Percentiles rank a stretch among this genome's conserved stretches.
phyloP scores from a whole-genome alignment of 768 basidiomycete species.

The Ramaria sp. region DNA sequence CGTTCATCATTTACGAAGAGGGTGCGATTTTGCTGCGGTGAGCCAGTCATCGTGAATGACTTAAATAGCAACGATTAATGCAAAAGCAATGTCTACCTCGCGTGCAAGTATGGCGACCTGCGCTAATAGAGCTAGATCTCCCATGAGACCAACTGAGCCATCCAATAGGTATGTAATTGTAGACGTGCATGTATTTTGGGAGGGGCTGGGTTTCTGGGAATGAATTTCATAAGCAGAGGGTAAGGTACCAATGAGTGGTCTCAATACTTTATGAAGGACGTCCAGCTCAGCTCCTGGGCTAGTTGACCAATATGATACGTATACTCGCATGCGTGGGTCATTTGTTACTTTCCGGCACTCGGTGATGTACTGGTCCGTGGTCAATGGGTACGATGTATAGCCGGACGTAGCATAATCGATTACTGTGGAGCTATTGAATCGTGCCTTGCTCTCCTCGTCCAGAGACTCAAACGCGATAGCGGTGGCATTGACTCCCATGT shows the following conservation, averaged over 20 bases:
- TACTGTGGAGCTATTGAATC: constrained; percentile 11
- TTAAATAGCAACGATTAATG: background rate
- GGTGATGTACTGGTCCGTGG: constrained; percentile 40
- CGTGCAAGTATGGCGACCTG: constrained; percentile 57
- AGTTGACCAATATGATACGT: constrained; percentile 41
- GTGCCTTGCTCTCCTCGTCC: constrained; percentile 9
- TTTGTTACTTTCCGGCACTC: constrained; percentile 44
- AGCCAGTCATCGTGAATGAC: background rate
- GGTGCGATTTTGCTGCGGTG: constrained; percentile 43
- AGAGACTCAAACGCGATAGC: constrained; percentile 12
- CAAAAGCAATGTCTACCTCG: constrained; percentile 34
- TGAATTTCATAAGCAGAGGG: constrained; percentile 15
- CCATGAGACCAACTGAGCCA: constrained; percentile 52
- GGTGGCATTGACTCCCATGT: constrained; percentile 25
- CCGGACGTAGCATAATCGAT: constrained; percentile 11
- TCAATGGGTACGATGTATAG: constrained; percentile 49
- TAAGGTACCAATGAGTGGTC: constrained; percentile 17
- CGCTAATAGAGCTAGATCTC: constrained; percentile 56
- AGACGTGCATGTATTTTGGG: constrained; percentile 32
- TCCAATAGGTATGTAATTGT: constrained; percentile 67
- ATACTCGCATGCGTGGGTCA: constrained; percentile 31
- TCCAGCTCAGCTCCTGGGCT: constrained; percentile 15
- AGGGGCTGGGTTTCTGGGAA: constrained; percentile 14
- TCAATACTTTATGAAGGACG: constrained; percentile 15
- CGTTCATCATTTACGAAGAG: constrained; percentile 61